Evolutionary conservation across 2,329 filamentous ascomycete species (phyloP).

Genomic region (Clathrospora elynae): DNA sequence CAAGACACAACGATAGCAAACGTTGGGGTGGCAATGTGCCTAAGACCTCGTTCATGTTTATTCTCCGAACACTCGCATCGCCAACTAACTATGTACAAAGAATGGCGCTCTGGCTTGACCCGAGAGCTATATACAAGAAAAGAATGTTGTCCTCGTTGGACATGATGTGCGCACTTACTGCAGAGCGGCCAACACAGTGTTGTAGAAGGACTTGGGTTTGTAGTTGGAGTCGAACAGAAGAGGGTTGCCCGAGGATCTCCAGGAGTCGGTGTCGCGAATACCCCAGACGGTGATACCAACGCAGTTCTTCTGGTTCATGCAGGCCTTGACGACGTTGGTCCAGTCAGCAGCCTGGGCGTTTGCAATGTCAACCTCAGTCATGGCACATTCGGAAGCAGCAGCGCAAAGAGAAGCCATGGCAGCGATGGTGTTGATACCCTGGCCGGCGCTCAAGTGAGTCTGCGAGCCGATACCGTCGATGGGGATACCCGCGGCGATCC

Average conservation of each 20-base stretch:
- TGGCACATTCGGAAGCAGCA: slow-evolving; percentile 63
- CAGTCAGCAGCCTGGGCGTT: slow-evolving; percentile 64
- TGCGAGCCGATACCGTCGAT: slow-evolving; percentile 64
- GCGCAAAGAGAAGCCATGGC: slow-evolving; percentile 60
- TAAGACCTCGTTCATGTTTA: too few relatives aligned
- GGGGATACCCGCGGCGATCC: slow-evolving; percentile 65
- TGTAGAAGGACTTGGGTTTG: slow-evolving; percentile 52
- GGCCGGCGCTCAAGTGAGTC: slow-evolving; percentile 58
- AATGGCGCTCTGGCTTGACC: not conserved
- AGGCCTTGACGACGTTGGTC: slow-evolving; percentile 61
- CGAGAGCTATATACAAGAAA: slow-evolving; percentile 10
- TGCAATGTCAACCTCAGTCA: slow-evolving; percentile 73
- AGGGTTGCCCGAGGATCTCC: slow-evolving; percentile 51
- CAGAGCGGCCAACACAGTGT: slow-evolving; percentile 38
- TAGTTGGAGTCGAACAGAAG: slow-evolving; percentile 54
- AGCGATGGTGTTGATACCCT: slow-evolving; percentile 54
- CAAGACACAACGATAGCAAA: not conserved
- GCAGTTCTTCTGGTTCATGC: slow-evolving; percentile 64
- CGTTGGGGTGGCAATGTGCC: too few relatives aligned
- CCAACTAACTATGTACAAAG: too few relatives aligned
- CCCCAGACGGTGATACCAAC: slow-evolving; percentile 71
- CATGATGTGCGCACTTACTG: slow-evolving; percentile 8
- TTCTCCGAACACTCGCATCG: too few relatives aligned
- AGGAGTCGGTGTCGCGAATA: slow-evolving; percentile 54
- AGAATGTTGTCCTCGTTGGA: not conserved